Conservation (phyloP, 2,329 filamentous ascomycete genomes). For the Neonectria punicea region DNA sequence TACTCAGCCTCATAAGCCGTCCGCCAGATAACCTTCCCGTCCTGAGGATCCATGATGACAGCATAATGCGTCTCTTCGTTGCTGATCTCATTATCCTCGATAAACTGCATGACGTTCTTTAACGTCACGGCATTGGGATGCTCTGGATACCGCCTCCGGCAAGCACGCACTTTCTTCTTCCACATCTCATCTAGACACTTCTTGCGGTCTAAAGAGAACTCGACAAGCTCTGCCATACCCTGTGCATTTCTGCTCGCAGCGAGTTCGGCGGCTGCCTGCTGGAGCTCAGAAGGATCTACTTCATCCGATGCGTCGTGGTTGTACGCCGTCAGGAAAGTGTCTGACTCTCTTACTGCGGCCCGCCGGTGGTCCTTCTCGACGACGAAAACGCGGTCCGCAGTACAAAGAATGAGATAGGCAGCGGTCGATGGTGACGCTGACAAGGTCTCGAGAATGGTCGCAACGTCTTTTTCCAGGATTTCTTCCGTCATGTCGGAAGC, state of each 20-base stretch:
- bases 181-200: slow-evolving; percentile 33
- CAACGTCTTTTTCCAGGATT: slow-evolving; percentile 16
- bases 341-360: slow-evolving; percentile 32
- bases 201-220: slow-evolving; percentile 39
- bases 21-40: slow-evolving; percentile 55
- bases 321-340: slow-evolving; percentile 40
- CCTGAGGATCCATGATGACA: slow-evolving; percentile 58
- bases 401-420: slow-evolving; percentile 46
- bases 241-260: slow-evolving; percentile 9
- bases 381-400: slow-evolving; percentile 34
- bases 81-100: slow-evolving; percentile 40
- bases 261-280: slow-evolving; percentile 16
- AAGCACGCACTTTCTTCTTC: slow-evolving; percentile 9
- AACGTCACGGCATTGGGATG: slow-evolving; percentile 20
- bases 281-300: slow-evolving; percentile 1
- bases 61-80: slow-evolving; percentile 48
- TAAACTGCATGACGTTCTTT: slow-evolving; percentile 39
- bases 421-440: slow-evolving; percentile 39
- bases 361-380: slow-evolving; percentile 44
- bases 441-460: slow-evolving; percentile 23
- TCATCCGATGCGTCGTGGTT: slow-evolving; percentile 45
- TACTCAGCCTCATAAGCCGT: slow-evolving; percentile 33
- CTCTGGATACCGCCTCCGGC: background rate
- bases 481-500: background rate
- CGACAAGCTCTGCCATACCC: slow-evolving; percentile 41